A percentile compares a stretch with the other conserved stretches of the same genome.
These are phyloP conservation scores for Pseudogymnoascus sp. DNA, from an alignment of 2,329 filamentous ascomycete species.

Conservation along the genomic window DNA sequence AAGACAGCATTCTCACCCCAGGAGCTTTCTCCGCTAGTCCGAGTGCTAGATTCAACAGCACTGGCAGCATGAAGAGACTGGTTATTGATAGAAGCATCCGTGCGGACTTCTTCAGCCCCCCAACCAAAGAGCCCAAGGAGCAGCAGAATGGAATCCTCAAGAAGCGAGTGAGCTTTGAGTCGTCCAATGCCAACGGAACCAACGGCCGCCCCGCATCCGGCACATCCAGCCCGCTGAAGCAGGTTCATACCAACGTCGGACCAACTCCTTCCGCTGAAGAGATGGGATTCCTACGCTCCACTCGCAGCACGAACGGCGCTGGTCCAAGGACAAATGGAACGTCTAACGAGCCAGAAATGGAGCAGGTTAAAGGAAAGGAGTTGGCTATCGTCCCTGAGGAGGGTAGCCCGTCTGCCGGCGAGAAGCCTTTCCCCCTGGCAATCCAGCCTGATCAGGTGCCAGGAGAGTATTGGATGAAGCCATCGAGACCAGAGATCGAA, in stretches of 20 bases:
- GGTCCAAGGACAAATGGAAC: constrained; percentile 30
- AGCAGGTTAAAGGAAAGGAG: constrained; percentile 65
- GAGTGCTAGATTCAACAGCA: constrained; percentile 54
- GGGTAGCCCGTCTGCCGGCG: constrained; percentile 20
- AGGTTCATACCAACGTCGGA: constrained; percentile 33
- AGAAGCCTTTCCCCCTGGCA: constrained; percentile 7
- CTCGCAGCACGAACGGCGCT: constrained; percentile 38
- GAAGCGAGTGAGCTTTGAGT: constrained; percentile 90
- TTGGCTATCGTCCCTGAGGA: constrained; percentile 71
- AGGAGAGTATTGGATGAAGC: constrained; percentile 82
- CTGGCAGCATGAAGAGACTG: constrained; percentile 74
- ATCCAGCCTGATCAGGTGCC: constrained; percentile 30
- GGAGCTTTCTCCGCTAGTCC: constrained; percentile 71
- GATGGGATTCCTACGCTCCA: constrained; percentile 47
- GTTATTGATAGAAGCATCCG: constrained; percentile 84
- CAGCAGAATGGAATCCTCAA: constrained; percentile 40
- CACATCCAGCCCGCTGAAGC: constrained; percentile 24
- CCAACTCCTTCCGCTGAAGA: constrained; percentile 49
- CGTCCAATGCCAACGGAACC: constrained; percentile 42
- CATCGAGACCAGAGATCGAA: constrained; percentile 63
- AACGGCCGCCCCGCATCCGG: constrained; percentile 36
- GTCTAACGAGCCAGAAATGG: constrained; percentile 51
- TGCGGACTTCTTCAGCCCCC: constrained; percentile 59
- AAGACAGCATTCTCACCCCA: constrained; percentile 78
- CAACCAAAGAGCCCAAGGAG: constrained; percentile 45